Evolutionary conservation across 495 filamentous ascomycete genomes (phyloP), one percentile per base, ranked within the genome.

Genomic region (Neurospora sp.): DNA sequence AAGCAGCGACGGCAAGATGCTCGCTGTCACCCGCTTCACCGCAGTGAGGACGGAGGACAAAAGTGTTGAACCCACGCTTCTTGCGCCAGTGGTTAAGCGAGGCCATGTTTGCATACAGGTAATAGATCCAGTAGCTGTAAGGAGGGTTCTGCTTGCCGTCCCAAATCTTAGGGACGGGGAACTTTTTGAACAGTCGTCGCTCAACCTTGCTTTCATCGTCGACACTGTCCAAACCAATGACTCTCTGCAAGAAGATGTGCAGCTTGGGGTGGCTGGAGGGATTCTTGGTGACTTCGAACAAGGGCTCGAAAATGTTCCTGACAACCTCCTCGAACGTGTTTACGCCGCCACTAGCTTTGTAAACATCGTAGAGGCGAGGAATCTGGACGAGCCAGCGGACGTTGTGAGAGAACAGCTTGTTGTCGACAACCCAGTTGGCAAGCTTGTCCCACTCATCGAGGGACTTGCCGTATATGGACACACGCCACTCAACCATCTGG

Each of bases 41-140:
- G 78, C 95, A 98, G 81, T 99, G 96, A 20, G 96, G 96, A 31
- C 96, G 89, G 37, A 99, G 86, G 39, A 97, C 84, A 79, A 99
- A 98, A 0, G 95, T 98, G 78, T 97, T 98, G 86, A 98, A 98
- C 4, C 94, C 93, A 31, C 94, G 89, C 73, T 90, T 89, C 76
- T 95, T 95, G 18, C 96, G 89, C 92, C 91, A 97, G 68, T 89
- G 86, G 80, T 99, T 99, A 75, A 99, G 87, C 16, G 96, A 97
- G 1, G 92, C 88, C 79, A 97, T 93, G 80, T 99, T 99, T 47
- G 96, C 89, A 78, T 94, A 99, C 70, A 99, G 88, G 78, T 97
- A 94, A 83, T 98, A 99, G 75, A 99, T 90, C 96, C 96, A 99
- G 82, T 99, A 98, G 79, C 90, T 98, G 82, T 99, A 99, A 2